phyloP scores from a whole-genome alignment of 352 stramenopile species.

The Pythium guiyangense region DNA sequence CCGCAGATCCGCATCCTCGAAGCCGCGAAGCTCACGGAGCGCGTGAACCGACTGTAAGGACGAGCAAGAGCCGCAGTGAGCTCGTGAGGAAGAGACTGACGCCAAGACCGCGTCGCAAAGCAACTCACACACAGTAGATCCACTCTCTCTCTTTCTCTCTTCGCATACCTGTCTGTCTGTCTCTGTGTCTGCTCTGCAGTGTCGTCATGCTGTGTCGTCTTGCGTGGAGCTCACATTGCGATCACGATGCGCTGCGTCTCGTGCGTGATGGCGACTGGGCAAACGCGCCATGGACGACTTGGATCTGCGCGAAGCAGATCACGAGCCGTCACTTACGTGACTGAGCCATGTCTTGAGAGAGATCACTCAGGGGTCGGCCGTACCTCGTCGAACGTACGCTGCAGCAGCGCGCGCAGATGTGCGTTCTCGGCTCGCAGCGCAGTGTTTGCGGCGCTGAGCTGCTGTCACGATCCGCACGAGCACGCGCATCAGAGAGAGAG shows the following conservation, averaged over 20 bases:
- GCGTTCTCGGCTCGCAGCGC: conserved; percentile 27
- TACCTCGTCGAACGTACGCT: conserved; percentile 29
- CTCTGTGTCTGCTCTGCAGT: no score
- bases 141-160: no score
- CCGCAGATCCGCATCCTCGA: conserved; percentile 74
- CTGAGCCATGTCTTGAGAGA: neutral
- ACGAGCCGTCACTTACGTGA: neutral
- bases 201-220: neutral
- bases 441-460: conserved; percentile 18
- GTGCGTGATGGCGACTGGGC: neutral
- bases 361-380: neutral
- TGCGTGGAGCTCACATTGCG: neutral
- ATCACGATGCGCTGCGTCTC: neutral
- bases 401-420: conserved; percentile 27
- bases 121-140: neutral
- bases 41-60: conserved; percentile 18
- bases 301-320: neutral
- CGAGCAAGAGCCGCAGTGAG: neutral
- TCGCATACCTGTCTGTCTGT: neutral
- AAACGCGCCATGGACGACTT: neutral
- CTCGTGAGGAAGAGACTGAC: neutral
- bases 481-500: neutral
- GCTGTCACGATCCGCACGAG: conserved; percentile 10
- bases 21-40: conserved; percentile 52
- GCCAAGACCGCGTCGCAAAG: neutral